Conservation (phyloP, 768 basidiomycete species). For the Erythrobasidium yunnanense region DNA sequence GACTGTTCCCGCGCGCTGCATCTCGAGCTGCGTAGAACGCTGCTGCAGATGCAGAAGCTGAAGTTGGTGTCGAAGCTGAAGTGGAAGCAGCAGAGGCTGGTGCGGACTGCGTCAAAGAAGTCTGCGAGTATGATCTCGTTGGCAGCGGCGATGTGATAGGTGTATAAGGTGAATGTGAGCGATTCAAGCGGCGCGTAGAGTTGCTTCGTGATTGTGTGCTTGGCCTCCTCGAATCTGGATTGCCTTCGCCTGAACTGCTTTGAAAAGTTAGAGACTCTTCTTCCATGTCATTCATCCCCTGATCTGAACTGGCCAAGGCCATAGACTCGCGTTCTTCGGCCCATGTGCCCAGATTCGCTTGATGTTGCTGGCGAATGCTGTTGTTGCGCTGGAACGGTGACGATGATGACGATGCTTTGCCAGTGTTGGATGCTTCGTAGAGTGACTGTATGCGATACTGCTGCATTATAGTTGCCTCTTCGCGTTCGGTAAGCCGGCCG, state of each 20-base stretch:
- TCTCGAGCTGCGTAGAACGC: constrained; percentile 23
- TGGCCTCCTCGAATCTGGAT: no score
- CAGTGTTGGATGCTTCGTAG: constrained; percentile 5
- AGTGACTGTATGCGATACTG: constrained; percentile 33
- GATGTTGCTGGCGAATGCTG: no score
- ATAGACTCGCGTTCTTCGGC: background rate
- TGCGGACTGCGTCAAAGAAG: no score
- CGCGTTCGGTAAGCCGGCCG: constrained; percentile 28
- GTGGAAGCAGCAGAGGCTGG: background rate
- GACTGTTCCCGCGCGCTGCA: constrained; percentile 16
- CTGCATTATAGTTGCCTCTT: constrained; percentile 32
- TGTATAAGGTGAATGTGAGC: no score
- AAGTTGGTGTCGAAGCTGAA: constrained; percentile 3
- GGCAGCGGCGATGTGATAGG: no score
- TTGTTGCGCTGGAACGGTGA: background rate
- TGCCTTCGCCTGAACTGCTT: no score
- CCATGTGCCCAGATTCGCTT: no score
- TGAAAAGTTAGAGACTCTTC: no score
- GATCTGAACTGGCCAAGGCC: background rate
- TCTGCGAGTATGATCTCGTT: no score
- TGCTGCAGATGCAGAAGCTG: constrained; percentile 16
- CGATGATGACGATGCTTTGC: background rate
- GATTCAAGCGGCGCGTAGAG: no score
- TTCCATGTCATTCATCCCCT: no score
- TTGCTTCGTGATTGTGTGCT: no score